Evolutionary conservation across 139 green algal genomes (phyloP).

Genomic region (Closterium sp.): DNA sequence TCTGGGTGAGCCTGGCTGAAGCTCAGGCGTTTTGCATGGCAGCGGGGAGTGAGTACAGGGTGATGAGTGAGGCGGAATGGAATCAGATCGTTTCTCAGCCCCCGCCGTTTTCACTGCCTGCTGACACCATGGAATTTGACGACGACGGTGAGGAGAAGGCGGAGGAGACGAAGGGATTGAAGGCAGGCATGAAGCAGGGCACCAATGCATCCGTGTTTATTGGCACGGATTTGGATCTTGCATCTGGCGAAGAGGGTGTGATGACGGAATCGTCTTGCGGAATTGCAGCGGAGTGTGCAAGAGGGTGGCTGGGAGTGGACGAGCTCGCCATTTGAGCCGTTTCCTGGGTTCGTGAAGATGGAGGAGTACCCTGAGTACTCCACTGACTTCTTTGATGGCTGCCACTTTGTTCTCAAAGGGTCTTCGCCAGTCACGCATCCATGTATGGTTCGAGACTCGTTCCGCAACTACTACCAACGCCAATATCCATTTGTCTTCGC

Average conservation of each 20-base stretch:
- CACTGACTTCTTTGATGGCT: conserved; percentile 66
- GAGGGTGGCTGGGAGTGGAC: conserved; percentile 68
- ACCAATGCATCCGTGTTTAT: neutral
- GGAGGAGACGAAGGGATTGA: neutral
- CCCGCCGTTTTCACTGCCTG: neutral
- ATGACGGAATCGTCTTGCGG: neutral
- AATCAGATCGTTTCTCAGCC: conserved; percentile 9
- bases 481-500: conserved; percentile 62
- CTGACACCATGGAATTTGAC: neutral
- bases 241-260: neutral
- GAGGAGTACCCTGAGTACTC: conserved; percentile 63
- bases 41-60: conserved; percentile 12
- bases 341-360: conserved; percentile 59
- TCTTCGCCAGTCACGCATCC: conserved; percentile 57
- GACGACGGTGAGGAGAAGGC: neutral
- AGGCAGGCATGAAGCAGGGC: neutral
- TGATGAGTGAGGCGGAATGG: conserved; percentile 68
- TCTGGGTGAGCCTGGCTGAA: conserved; percentile 59
- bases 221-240: neutral
- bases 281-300: conserved; percentile 28
- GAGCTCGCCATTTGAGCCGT: conserved; percentile 50
- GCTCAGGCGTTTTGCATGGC: conserved; percentile 56
- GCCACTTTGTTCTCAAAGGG: conserved; percentile 63
- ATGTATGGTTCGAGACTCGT: conserved; percentile 51
- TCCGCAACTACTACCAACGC: conserved; percentile 68